These are phyloP conservation scores for Rubia tinctorum DNA, from an alignment of 305 asterid species.

Conservation along the genomic window DNA sequence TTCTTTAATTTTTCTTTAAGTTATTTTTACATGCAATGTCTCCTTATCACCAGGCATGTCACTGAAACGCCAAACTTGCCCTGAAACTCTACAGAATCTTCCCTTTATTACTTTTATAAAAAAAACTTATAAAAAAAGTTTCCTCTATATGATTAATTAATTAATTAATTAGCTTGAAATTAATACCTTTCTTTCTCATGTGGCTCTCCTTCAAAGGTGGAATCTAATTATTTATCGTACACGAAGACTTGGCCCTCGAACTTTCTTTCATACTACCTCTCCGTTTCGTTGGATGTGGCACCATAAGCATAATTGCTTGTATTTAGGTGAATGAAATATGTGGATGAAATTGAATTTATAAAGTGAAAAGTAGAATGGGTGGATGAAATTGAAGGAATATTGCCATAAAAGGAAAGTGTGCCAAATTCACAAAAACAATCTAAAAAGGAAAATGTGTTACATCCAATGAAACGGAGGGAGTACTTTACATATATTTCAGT, in stretches of 20 bases:
- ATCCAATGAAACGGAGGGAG: too few relatives aligned
- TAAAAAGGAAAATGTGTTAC: too few relatives aligned
- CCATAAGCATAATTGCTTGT: too few relatives aligned
- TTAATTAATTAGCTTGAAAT: background rate
- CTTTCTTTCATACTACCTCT: background rate
- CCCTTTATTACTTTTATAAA: background rate
- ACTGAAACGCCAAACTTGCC: constrained; percentile 4
- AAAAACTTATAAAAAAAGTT: background rate
- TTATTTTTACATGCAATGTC: constrained; percentile 9
- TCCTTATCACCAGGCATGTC: constrained; percentile 11
- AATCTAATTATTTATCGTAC: background rate
- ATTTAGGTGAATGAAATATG: too few relatives aligned
- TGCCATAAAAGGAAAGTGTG: too few relatives aligned
- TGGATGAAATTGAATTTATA: too few relatives aligned
- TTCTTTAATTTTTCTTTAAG: background rate
- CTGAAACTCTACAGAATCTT: background rate
- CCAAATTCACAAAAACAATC: too few relatives aligned
- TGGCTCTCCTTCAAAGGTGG: background rate
- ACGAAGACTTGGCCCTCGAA: background rate
- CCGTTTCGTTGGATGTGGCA: too few relatives aligned
- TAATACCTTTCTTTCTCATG: background rate
- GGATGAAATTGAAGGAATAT: too few relatives aligned
- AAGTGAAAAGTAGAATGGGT: too few relatives aligned
- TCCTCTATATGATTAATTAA: background rate
- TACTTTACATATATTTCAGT: too few relatives aligned